Conservation (phyloP, 1,139 yeast genomes). For the Geotrichum klebahnii region DNA sequence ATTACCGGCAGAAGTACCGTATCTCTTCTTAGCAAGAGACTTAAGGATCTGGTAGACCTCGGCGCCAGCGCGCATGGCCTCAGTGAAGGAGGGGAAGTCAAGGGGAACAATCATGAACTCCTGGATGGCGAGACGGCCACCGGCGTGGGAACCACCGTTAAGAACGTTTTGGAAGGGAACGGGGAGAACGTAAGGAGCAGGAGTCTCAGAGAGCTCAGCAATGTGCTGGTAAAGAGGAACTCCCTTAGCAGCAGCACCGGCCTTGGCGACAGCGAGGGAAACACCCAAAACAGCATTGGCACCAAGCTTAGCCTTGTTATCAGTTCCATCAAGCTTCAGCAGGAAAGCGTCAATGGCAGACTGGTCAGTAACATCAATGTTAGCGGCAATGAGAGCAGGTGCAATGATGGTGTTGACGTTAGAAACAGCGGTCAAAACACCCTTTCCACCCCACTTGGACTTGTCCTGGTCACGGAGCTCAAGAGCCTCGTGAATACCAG, state of each 20-base stretch:
- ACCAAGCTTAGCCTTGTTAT: slow-evolving; percentile 90
- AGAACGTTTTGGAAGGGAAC: slow-evolving; percentile 96
- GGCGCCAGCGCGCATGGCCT: slow-evolving; percentile 90
- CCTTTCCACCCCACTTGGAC: slow-evolving; percentile 92
- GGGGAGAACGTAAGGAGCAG: slow-evolving; percentile 77
- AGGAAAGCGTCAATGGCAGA: slow-evolving; percentile 74
- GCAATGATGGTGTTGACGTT: slow-evolving; percentile 87
- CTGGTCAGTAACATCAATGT: slow-evolving; percentile 75
- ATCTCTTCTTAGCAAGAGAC: slow-evolving; percentile 81
- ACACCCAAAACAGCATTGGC: slow-evolving; percentile 96
- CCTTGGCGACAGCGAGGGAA: slow-evolving; percentile 87
- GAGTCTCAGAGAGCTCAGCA: slow-evolving; percentile 63
- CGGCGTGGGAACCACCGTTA: slow-evolving; percentile 99
- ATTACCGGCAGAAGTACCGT: slow-evolving; percentile 97
- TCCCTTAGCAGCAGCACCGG: slow-evolving; percentile 87
- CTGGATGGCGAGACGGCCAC: slow-evolving; percentile 97
- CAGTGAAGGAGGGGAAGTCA: slow-evolving; percentile 80
- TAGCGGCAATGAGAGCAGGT: slow-evolving; percentile 74
- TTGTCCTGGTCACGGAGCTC: slow-evolving; percentile 95
- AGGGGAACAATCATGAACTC: slow-evolving; percentile 98
- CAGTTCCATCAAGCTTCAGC: slow-evolving; percentile 78
- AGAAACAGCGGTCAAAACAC: slow-evolving; percentile 86
- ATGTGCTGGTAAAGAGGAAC: slow-evolving; percentile 85
- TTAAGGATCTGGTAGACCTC: slow-evolving; percentile 96
- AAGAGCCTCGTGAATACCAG: slow-evolving; percentile 91